phyloP scores from a whole-genome alignment of 2,329 filamentous ascomycete species.

The Fonsecaea multimorphosa region DNA sequence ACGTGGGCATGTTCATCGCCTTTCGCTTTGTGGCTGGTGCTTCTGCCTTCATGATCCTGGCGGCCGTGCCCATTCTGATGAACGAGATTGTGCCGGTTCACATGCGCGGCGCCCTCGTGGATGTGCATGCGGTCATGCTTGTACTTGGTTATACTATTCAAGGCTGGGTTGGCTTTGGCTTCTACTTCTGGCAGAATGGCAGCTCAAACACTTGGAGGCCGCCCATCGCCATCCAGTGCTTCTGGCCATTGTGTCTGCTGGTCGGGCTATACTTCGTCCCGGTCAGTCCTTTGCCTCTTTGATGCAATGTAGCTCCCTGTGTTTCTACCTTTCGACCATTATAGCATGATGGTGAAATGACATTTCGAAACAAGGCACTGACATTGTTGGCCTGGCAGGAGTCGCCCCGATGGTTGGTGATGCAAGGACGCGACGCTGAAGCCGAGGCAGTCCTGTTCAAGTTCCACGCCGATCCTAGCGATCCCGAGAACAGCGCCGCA shows the following conservation, averaged over 20 bases:
- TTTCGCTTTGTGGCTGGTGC: slow-evolving; percentile 37
- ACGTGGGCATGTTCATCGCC: slow-evolving; percentile 36
- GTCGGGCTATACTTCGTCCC: slow-evolving; percentile 34
- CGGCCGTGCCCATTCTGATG: slow-evolving; percentile 37
- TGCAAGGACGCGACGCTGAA: slow-evolving; percentile 35
- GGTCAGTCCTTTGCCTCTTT: slow-evolving; percentile 16
- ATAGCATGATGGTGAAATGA: not conserved
- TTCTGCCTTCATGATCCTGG: slow-evolving; percentile 36
- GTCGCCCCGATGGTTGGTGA: slow-evolving; percentile 36
- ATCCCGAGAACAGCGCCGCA: slow-evolving; percentile 26
- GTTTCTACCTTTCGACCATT: not conserved
- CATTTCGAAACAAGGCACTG: too few species aligned
- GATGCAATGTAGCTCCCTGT: not conserved
- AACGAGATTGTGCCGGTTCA: slow-evolving; percentile 35
- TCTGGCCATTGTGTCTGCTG: slow-evolving; percentile 34
- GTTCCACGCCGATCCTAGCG: slow-evolving; percentile 28
- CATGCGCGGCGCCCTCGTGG: slow-evolving; percentile 35
- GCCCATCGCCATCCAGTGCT: slow-evolving; percentile 30
- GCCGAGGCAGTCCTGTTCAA: slow-evolving; percentile 33
- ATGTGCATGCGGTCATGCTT: slow-evolving; percentile 34
- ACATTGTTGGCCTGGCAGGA: slow-evolving; percentile 6
- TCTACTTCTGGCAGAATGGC: slow-evolving; percentile 36
- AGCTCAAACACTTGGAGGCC: slow-evolving; percentile 37
- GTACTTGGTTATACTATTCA: slow-evolving; percentile 35
- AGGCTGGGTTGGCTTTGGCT: slow-evolving; percentile 37